phyloP scores from a whole-genome alignment of 495 filamentous ascomycete species.

The Cairneyella variabilis region DNA sequence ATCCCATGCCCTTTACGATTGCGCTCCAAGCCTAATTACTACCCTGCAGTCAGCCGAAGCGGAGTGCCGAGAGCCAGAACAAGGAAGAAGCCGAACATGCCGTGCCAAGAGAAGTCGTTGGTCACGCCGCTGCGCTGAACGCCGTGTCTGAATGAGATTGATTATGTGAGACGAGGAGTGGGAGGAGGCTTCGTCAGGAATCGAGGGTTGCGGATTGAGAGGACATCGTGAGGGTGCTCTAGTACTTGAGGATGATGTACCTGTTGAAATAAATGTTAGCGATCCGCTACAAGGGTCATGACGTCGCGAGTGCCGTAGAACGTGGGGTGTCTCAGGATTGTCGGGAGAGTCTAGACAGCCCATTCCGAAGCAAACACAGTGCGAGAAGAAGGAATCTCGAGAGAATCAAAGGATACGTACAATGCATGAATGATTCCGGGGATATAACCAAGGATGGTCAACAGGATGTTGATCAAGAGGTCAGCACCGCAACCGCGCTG shows the following conservation, averaged over 20 bases:
- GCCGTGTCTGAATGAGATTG: slow-evolving; percentile 5
- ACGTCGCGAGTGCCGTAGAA: no score
- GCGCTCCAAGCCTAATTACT: not conserved
- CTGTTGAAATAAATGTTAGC: not conserved
- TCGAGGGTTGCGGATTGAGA: not conserved
- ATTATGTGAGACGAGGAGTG: slow-evolving; percentile 8
- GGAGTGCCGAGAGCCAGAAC: not conserved
- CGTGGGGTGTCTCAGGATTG: no score
- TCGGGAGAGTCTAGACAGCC: no score
- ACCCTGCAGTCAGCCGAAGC: slow-evolving; percentile 1
- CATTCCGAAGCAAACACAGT: no score
- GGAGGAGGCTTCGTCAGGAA: slow-evolving; percentile 14
- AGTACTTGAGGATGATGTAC: slow-evolving; percentile 14
- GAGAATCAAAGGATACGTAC: no score
- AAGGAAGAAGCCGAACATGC: slow-evolving; percentile 13
- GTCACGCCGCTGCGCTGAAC: slow-evolving; percentile 9
- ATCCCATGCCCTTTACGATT: slow-evolving; percentile 3
- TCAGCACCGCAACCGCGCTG: slow-evolving; percentile 74
- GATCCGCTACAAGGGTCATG: not conserved
- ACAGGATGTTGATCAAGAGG: slow-evolving; percentile 80
- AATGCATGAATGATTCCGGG: slow-evolving; percentile 72
- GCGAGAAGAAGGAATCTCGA: no score
- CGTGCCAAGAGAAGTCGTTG: slow-evolving; percentile 6
- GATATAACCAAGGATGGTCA: slow-evolving; percentile 80
- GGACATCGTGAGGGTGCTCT: no score